Base-by-base conservation (phyloP, 768 basidiomycete genomes). In the Pleurotus eryngii region DNA sequence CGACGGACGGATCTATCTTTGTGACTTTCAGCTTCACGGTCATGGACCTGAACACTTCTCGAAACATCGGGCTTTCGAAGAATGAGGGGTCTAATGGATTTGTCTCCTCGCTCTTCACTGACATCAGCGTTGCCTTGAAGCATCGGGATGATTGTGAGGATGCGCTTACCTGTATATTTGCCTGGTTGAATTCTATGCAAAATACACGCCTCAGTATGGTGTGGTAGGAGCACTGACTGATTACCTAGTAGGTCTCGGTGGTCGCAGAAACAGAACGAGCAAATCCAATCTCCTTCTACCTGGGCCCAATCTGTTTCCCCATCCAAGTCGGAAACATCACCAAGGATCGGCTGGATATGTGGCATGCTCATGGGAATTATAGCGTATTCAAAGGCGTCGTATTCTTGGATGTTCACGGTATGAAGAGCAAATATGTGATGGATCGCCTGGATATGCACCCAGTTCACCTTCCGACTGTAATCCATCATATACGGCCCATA, bases 231-330 rank as follows among this genome's bases (percentile, higher is more conserved):
- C 15, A 24, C 47, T 3, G 15, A 17, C 27, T 9, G 27, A 86
- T 67, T 63, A 89, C 87, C 70, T 42, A 87, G 62, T 38, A 90
- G 74, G 47, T 85, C 84, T 4, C 84, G 70, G 63, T 90, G 87
- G 65, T 90, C 87, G 53, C 81, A 78, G 63, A 86, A 90, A 53
- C 80, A 83, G 63, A 87, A 89, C n/a, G 81, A 77, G 11, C 83
- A 77, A 3, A 72, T 69, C 88, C 88, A 90, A 14, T 68, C 30
- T 0, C 87, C 88, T 30, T 74, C 72, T 0, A 89, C 68, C 2
- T 83, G 82, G 1, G 79, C 83, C 84, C 85, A 85, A 65, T 86
- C 85, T 45, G 63, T 58, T 50, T 69, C 72, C 43, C 67, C 62
- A 42, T 72, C 68, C 49, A 77, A 58, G 56, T 76, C 66, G 47